These are phyloP conservation scores for Rosa lucieae DNA, from an alignment of 306 rosid species.

Conservation along the genomic window DNA sequence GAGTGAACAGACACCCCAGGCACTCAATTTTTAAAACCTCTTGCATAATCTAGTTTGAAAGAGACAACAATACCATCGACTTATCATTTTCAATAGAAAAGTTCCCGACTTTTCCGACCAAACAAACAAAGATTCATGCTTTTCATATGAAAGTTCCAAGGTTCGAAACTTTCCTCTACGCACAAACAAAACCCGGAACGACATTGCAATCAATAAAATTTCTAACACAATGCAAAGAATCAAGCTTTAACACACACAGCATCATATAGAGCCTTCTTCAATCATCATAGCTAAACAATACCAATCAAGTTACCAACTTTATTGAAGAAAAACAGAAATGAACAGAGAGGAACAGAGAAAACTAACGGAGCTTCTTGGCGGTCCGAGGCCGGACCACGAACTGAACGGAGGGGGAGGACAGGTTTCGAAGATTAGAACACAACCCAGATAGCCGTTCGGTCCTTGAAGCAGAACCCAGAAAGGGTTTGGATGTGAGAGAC, in stretches of 20 bases:
- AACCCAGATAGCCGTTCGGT: slow-evolving; percentile 48
- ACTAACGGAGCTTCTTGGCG: slow-evolving; percentile 74
- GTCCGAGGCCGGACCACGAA: slow-evolving; percentile 41
- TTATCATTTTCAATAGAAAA: not conserved
- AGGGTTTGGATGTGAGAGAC: slow-evolving; percentile 62
- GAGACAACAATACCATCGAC: not conserved
- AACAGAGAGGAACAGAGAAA: not conserved
- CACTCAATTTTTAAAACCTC: not conserved
- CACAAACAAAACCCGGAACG: too few species aligned
- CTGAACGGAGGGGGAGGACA: slow-evolving; percentile 51
- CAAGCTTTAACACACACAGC: not conserved
- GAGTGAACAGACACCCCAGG: not conserved
- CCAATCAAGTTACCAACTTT: not conserved
- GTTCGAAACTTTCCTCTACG: not conserved
- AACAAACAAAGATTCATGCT: not conserved
- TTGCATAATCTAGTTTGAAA: not conserved
- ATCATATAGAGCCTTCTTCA: not conserved
- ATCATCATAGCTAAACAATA: not conserved
- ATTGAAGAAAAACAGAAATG: not conserved
- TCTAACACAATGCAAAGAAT: not conserved
- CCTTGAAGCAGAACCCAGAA: slow-evolving; percentile 43
- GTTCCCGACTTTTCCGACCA: not conserved
- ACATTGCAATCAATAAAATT: not conserved
- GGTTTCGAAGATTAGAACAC: slow-evolving; percentile 44
- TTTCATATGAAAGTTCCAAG: not conserved